Conservation (phyloP, 345 rosid species). For the Corchorus olitorius region DNA sequence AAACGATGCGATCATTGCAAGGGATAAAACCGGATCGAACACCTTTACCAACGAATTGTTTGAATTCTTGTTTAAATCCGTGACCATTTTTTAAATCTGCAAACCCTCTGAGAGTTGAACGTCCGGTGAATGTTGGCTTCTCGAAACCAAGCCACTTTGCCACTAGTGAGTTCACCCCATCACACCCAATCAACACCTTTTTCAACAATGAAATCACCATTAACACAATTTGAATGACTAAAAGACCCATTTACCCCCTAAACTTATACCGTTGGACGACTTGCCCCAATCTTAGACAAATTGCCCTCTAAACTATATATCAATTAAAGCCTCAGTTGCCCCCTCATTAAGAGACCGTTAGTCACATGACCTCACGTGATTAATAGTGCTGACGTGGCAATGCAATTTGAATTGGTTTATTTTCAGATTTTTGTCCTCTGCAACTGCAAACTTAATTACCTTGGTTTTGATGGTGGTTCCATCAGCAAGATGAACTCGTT, state of each 20-base stretch:
- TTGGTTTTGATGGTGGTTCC: slow-evolving; percentile 58
- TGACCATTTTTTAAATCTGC: slow-evolving; percentile 33
- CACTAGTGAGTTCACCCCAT: slow-evolving; percentile 44
- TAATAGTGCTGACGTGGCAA: too few relatives aligned
- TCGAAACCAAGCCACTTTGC: slow-evolving; percentile 37
- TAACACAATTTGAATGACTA: background rate
- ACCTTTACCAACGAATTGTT: slow-evolving; percentile 22
- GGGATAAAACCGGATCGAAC: slow-evolving; percentile 32
- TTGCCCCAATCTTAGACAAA: too few relatives aligned
- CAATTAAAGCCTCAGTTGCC: too few relatives aligned
- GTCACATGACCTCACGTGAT: too few relatives aligned
- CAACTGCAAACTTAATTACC: slow-evolving; percentile 36
- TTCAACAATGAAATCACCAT: background rate
- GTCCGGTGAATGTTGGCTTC: slow-evolving; percentile 22
- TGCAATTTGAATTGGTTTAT: too few relatives aligned
- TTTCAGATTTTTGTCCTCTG: too few relatives aligned
- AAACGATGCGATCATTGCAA: slow-evolving; percentile 30
- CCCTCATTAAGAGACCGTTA: too few relatives aligned
- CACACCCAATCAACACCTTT: slow-evolving; percentile 46
- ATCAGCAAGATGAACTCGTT: slow-evolving; percentile 59
- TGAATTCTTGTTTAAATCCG: slow-evolving; percentile 17
- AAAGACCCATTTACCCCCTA: too few relatives aligned
- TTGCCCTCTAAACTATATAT: too few relatives aligned
- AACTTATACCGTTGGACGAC: too few relatives aligned
- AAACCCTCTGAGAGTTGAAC: slow-evolving; percentile 37